A percentile compares a stretch with the other conserved stretches of the same genome.
phyloP scores from a whole-genome alignment of 495 filamentous ascomycete species.

The Penicillium paxilli region DNA sequence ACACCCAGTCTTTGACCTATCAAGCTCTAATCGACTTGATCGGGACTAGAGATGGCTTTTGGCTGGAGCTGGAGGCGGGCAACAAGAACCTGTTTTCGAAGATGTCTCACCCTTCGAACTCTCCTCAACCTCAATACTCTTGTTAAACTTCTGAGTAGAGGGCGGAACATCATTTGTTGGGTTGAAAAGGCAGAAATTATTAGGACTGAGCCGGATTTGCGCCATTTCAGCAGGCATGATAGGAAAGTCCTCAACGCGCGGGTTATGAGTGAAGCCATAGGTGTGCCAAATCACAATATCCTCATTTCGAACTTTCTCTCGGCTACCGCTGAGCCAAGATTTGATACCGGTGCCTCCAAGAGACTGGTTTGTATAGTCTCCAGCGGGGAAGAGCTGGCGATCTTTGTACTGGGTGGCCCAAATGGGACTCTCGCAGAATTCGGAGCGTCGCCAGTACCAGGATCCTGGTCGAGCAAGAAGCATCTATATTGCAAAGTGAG shows the following conservation, averaged over 20 bases:
- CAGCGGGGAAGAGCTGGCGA: conserved; percentile 75
- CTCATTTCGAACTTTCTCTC: conserved; percentile 41
- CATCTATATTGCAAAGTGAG: too few relatives aligned
- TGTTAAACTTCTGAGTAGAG: neutral
- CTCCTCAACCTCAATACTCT: too few relatives aligned
- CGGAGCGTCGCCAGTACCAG: too few relatives aligned
- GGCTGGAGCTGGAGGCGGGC: too few relatives aligned
- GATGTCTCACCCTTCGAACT: too few relatives aligned
- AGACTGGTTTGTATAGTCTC: conserved; percentile 83
- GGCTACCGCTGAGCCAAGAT: conserved; percentile 6
- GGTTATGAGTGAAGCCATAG: conserved; percentile 60
- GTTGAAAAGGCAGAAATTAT: conserved; percentile 61
- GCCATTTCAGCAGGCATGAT: conserved; percentile 57
- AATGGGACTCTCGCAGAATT: conserved; percentile 52
- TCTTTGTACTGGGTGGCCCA: conserved; percentile 80
- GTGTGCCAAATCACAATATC: conserved; percentile 51
- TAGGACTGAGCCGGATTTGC: conserved; percentile 60
- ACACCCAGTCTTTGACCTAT: too few relatives aligned
- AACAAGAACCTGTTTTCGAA: too few relatives aligned
- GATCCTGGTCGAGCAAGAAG: too few relatives aligned
- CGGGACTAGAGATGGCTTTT: too few relatives aligned
- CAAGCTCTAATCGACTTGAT: too few relatives aligned
- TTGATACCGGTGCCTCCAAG: conserved; percentile 48
- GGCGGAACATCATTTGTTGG: neutral
- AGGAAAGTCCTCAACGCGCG: conserved; percentile 59